Percentiles rank a stretch among this genome's conserved stretches.
Conservation (phyloP, 2,329 filamentous ascomycete species). For the Sporothrix euskadiensis region DNA sequence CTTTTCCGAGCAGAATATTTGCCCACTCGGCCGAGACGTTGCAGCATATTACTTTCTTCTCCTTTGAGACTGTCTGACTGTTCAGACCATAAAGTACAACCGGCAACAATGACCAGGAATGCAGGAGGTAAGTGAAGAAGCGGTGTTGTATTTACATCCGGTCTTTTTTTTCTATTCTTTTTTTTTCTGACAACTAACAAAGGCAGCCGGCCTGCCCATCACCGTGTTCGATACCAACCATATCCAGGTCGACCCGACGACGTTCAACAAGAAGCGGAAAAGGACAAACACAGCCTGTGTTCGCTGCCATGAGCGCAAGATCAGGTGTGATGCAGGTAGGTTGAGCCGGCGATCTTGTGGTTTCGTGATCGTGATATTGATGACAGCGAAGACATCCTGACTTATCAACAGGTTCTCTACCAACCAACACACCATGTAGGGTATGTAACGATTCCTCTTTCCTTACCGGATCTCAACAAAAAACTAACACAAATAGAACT, state of each 20-base stretch:
- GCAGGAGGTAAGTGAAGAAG: background rate
- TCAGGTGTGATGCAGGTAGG: conserved; percentile 27
- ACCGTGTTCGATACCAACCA: conserved; percentile 26
- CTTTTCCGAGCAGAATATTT: background rate
- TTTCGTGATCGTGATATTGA: background rate
- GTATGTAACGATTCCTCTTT: background rate
- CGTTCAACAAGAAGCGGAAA: conserved; percentile 31
- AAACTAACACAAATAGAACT: conserved; percentile 16
- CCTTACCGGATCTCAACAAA: too few relatives aligned
- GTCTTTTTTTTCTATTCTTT: background rate
- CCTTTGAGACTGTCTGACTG: background rate
- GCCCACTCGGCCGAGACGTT: background rate
- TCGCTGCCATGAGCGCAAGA: conserved; percentile 31
- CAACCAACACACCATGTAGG: conserved; percentile 23
- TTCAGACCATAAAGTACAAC: background rate
- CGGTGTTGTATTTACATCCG: background rate
- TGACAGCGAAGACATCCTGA: background rate
- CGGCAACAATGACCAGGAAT: conserved; percentile 12
- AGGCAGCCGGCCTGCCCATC: conserved; percentile 14
- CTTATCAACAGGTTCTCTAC: conserved; percentile 1
- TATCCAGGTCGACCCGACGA: conserved; percentile 28
- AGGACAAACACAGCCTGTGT: conserved; percentile 27
- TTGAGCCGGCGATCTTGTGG: background rate
- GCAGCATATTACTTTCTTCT: background rate
- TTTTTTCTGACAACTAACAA: conserved; percentile 6